These are phyloP conservation scores for Noccaea caerulescens DNA, from an alignment of 345 rosid species.

Conservation along the genomic window DNA sequence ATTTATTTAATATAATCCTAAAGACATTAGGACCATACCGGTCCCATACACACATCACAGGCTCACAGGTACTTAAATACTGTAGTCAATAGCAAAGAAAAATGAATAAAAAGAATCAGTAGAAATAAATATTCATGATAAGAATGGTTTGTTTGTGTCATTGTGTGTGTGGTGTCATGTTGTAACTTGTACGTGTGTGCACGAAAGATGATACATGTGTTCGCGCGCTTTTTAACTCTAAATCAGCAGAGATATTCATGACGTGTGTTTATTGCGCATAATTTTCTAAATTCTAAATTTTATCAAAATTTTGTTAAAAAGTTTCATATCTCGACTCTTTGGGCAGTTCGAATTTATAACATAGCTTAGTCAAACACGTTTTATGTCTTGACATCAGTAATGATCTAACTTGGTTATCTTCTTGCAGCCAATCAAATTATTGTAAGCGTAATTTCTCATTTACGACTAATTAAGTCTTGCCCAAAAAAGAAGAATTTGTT, in stretches of 20 bases:
- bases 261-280: too few relatives aligned
- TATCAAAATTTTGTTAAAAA: too few relatives aligned
- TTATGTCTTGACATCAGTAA: neutral
- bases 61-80: slow-evolving; percentile 12
- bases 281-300: too few relatives aligned
- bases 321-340: neutral
- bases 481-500: neutral
- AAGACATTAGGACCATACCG: slow-evolving; percentile 18
- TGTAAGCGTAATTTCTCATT: neutral
- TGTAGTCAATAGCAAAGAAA: neutral
- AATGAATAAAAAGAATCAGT: neutral
- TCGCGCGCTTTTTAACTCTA: neutral
- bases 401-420: neutral
- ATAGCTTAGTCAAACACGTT: neutral
- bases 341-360: neutral
- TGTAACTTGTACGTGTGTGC: slow-evolving; percentile 18
- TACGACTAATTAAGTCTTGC: neutral
- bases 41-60: slow-evolving; percentile 18
- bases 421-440: neutral
- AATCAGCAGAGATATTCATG: neutral
- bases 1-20: neutral
- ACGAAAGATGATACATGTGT: slow-evolving; percentile 25
- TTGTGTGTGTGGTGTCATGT: slow-evolving; percentile 19
- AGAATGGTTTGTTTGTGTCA: slow-evolving; percentile 19
- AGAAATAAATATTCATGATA: slow-evolving; percentile 6